Evolutionary conservation across 306 rosid species (phyloP), one percentile per base, ranked within the genome.

Genomic region (Inga leiocalycina): DNA sequence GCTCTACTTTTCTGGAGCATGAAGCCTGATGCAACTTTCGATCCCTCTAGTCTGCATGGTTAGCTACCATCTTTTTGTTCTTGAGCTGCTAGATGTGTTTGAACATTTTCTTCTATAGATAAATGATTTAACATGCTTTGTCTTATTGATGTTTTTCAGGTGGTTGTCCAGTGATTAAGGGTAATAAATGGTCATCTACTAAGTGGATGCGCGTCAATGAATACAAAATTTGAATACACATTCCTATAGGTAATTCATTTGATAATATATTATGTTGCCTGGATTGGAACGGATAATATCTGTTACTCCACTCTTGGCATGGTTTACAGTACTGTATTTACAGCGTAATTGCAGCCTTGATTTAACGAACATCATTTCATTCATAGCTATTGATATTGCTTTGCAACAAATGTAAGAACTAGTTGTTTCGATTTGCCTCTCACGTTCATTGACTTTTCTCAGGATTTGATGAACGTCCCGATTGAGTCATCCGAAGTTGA

Each of bases 1-100:
- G 99, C 99, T 45, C 79, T 97, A 76, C 97, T 97, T 87, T 97
- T 97, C 90, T 94, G 99, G 98, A 97, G 98, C 94, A 97, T 97
- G 98, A 97, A 88, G 87, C 98, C 98, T 22, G 99, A 97, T 81
- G 97, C 95, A 56, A 71, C 91, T 71, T 81, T 92, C 80, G 99
- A 97, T 87, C 89, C 99, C 69, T 90, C 98, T 77, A 97, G 98
- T 87, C 88, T 97, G 90, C 99, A 97, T 84, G 99, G 99, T 97
- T 85, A 77, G 93, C 85, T 70, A 56, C 51, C 77, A 22, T 43
- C 1, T 35, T 30, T 32, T 54, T 48, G 32, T 79, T 37, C 16
- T 77, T 48, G 49, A 19, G 54, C 71, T 85, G 79, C 75, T 56
- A 37, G 75, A 15, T 81, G 34, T 22, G 52, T 64, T 77, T 8